Percentiles rank a stretch among this genome's conserved stretches.
Evolutionary conservation across 352 stramenopile genomes (phyloP).

Genomic region (Phytophthora pluvialis): DNA sequence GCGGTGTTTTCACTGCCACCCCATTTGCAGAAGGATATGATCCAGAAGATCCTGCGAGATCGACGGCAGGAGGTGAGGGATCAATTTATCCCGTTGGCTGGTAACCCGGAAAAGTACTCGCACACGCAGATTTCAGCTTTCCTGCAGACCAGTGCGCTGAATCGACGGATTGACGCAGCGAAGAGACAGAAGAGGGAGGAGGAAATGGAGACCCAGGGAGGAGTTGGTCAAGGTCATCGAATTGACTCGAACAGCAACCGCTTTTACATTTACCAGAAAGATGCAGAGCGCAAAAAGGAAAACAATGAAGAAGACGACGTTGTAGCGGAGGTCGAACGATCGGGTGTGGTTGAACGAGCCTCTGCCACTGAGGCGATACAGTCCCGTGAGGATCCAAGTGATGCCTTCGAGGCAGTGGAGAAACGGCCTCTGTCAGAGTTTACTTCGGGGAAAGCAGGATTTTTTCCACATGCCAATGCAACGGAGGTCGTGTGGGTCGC

Average conservation of each 20-base stretch:
- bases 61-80: conserved; percentile 90
- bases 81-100: conserved; percentile 96
- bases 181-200: conserved; percentile 63
- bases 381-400: conserved; percentile 29
- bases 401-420: conserved; percentile 38
- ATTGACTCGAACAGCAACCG: conserved; percentile 84
- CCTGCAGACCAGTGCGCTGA: conserved; percentile 91
- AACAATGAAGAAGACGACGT: conserved; percentile 38
- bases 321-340: conserved; percentile 33
- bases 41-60: conserved; percentile 90
- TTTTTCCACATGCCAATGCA: conserved; percentile 24
- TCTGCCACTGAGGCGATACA: conserved; percentile 7
- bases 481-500: conserved; percentile 41
- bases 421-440: conserved; percentile 30
- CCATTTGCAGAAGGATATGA: conserved; percentile 93
- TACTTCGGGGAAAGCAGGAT: conserved; percentile 2
- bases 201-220: conserved; percentile 50
- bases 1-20: conserved; percentile 90
- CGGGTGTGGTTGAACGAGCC: conserved; percentile 21
- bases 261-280: conserved; percentile 79
- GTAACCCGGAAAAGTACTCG: conserved; percentile 95
- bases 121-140: conserved; percentile 96
- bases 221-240: conserved; percentile 49
- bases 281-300: conserved; percentile 21
- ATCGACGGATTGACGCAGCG: conserved; percentile 75